phyloP scores from a whole-genome alignment of 2,329 filamentous ascomycete species.

The Aspergillus versicolor region DNA sequence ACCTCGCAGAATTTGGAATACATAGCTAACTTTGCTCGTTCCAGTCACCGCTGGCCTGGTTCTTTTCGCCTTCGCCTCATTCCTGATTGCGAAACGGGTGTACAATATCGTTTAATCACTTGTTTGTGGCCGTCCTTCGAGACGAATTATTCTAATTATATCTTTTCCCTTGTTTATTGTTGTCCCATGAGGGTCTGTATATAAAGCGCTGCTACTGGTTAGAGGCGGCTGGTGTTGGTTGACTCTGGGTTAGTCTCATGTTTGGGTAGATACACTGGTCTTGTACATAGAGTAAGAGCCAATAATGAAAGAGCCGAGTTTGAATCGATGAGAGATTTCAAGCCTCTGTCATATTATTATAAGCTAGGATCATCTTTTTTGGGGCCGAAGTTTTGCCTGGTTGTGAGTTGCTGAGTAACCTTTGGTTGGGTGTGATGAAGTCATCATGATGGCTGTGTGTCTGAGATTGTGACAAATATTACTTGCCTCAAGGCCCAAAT shows the following conservation, averaged over 20 bases:
- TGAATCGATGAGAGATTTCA: not conserved
- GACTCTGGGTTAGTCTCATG: not conserved
- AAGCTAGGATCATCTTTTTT: too few relatives aligned
- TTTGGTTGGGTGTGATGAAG: slow-evolving; percentile 17
- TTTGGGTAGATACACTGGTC: slow-evolving; percentile 3
- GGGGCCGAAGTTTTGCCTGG: too few relatives aligned
- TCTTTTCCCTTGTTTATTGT: not conserved
- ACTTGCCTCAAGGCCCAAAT: not conserved
- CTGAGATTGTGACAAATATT: slow-evolving; percentile 8
- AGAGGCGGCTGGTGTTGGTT: not conserved
- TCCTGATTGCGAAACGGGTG: slow-evolving; percentile 76
- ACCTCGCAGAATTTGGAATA: not conserved
- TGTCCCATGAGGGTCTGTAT: slow-evolving; percentile 3
- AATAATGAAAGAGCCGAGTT: not conserved
- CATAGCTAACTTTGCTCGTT: slow-evolving; percentile 3
- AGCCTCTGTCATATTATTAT: not conserved
- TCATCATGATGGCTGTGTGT: slow-evolving; percentile 17
- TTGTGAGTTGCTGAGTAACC: not conserved
- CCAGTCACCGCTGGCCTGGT: slow-evolving; percentile 70
- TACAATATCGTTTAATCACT: slow-evolving; percentile 68
- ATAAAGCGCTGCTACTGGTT: not conserved
- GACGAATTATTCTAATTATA: not conserved
- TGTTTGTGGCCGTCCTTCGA: not conserved
- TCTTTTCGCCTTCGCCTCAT: slow-evolving; percentile 77
- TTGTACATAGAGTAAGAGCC: not conserved